Percentiles rank a stretch among this genome's conserved stretches.
Evolutionary conservation across 306 rosid genomes (phyloP).

Genomic region (Abrus pulchellus): DNA sequence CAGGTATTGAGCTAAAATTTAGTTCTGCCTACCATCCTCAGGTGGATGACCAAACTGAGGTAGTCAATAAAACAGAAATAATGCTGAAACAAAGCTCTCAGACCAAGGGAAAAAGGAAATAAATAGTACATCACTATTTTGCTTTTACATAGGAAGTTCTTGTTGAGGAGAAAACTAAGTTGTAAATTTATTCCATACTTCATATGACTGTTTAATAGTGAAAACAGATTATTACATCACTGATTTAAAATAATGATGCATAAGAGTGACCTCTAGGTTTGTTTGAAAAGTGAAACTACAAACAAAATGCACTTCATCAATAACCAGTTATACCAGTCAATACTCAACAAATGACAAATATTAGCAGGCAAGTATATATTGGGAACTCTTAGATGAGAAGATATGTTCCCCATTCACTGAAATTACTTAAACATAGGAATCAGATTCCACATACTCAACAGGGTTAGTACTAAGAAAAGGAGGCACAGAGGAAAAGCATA

Average conservation of each 20-base stretch:
- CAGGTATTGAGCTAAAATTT: background rate
- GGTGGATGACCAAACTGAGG: background rate
- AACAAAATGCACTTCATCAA: slow-evolving; percentile 29
- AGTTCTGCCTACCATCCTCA: background rate
- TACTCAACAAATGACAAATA: slow-evolving; percentile 14
- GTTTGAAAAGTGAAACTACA: slow-evolving; percentile 15
- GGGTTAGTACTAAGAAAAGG: background rate
- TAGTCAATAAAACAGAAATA: slow-evolving; percentile 4
- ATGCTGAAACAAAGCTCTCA: background rate
- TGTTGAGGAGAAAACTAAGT: background rate
- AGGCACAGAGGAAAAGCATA: background rate
- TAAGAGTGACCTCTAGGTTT: slow-evolving; percentile 1
- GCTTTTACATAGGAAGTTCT: slow-evolving; percentile 19
- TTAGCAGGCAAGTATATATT: background rate
- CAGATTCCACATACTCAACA: slow-evolving; percentile 15
- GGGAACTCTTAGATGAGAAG: slow-evolving; percentile 27
- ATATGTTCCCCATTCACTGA: background rate
- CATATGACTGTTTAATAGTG: slow-evolving; percentile 8
- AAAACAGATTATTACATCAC: slow-evolving; percentile 12
- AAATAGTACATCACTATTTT: background rate
- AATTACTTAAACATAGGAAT: slow-evolving; percentile 18
- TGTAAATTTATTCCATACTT: slow-evolving; percentile 30
- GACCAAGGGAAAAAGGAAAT: background rate
- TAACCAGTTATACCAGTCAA: slow-evolving; percentile 30
- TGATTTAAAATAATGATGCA: slow-evolving; percentile 23